phyloP scores from a whole-genome alignment of 2,329 filamentous ascomycete species.

The Arachnomyces sp. region DNA sequence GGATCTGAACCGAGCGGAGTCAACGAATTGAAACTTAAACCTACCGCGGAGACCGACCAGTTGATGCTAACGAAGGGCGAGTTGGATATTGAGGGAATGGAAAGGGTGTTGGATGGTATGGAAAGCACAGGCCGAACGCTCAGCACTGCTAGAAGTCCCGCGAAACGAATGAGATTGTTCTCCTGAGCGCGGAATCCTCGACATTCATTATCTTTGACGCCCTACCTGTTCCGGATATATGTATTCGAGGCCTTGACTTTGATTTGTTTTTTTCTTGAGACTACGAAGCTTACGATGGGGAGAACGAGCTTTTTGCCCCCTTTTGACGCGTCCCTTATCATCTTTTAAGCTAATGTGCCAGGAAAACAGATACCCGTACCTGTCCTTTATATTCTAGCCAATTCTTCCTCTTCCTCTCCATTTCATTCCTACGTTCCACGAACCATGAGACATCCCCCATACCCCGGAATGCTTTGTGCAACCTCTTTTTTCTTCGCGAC shows the following conservation, averaged over 20 bases:
- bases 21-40: slow-evolving; percentile 13
- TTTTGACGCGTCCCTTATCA: no score
- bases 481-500: slow-evolving; percentile 31
- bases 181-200: slow-evolving; percentile 11
- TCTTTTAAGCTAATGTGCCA: no score
- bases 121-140: slow-evolving; percentile 22
- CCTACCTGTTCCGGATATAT: no score
- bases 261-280: not conserved
- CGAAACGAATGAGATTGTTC: slow-evolving; percentile 30
- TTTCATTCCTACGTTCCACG: not conserved
- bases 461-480: slow-evolving; percentile 5
- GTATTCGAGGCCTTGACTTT: slow-evolving; percentile 7
- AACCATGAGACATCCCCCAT: slow-evolving; percentile 21
- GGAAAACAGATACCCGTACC: no score
- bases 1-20: slow-evolving; percentile 15
- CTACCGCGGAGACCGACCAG: slow-evolving; percentile 29
- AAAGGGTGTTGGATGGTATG: slow-evolving; percentile 38
- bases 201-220: no score
- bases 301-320: no score
- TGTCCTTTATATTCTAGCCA: no score
- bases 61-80: slow-evolving; percentile 34
- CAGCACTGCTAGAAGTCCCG: slow-evolving; percentile 25
- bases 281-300: not conserved
- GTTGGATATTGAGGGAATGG: slow-evolving; percentile 41
- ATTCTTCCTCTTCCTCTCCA: not conserved